Evolutionary conservation across 495 filamentous ascomycete genomes (phyloP), one percentile per base, ranked within the genome.

Genomic region (Cenococcum geophilum): DNA sequence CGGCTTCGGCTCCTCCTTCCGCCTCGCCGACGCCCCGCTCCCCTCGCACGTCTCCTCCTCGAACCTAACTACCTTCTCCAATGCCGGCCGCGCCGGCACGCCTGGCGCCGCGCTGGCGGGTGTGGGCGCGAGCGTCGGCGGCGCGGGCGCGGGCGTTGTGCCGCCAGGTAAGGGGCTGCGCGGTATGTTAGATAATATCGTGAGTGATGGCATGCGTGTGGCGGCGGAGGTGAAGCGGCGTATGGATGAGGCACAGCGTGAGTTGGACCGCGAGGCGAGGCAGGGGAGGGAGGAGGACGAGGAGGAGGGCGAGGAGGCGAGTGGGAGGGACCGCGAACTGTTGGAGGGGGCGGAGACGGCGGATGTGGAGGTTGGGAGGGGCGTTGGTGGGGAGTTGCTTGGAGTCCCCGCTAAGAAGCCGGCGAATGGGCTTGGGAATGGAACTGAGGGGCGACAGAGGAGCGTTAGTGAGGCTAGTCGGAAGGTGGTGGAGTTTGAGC

Each of bases 131-230:
- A 40, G 63, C 21, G 68, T 70, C 6, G 70, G 72, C 16, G 69
- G 71, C 42, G 71, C 74, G 0, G 68, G 73, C 18, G 66, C 72
- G 4, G 82, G 80, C 16, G 79, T 81, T 37, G 82, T 83, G 0
- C 81, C 81, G 0, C 86, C 88, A 0, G 81, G 83, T 8, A 89
- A 90, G 58, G 90, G 93, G 11, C 79, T 98, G 9, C 80, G 93
- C 34, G 93, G 93, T 16, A 92, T 98, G 55, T 75, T 98, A 11
- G 93, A 98, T 73, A 95, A 95, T 67, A 97, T 98, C 61, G 93
- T 97, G 61, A 91, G 87, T 4, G 93, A 98, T 69, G 93, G 93
- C 27, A 96, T 97, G 83, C 83, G 91, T 37, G 92, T 97, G 53
- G 95, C 93, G 0, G 86, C 84, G 6, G 93, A 98, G 75, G 91